Evolutionary conservation across 352 stramenopile species (phyloP).

Genomic region (Globisporangium takayamanum): DNA sequence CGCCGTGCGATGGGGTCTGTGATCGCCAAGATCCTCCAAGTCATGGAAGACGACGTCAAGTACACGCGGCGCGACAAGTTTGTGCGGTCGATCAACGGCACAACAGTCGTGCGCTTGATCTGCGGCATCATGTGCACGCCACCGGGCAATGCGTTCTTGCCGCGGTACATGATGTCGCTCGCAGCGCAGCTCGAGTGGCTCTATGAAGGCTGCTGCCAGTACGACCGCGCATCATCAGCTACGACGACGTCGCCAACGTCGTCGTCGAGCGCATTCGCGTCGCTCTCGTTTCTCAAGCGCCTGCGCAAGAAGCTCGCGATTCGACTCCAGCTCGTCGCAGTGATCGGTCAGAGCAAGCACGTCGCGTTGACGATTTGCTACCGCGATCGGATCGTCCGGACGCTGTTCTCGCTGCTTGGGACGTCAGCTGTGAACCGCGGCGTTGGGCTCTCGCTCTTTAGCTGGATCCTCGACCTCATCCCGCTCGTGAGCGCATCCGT

Average conservation of each 20-base stretch:
- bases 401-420: slow-evolving; percentile 67
- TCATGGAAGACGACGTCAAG: slow-evolving; percentile 80
- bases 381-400: slow-evolving; percentile 79
- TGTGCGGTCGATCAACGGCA: slow-evolving; percentile 56
- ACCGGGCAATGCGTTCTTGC: slow-evolving; percentile 61
- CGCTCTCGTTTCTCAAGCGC: slow-evolving; percentile 35
- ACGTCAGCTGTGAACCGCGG: slow-evolving; percentile 57
- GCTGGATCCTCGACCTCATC: slow-evolving; percentile 84
- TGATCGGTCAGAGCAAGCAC: slow-evolving; percentile 71
- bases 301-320: slow-evolving; percentile 71
- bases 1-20: slow-evolving; percentile 73
- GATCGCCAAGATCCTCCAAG: slow-evolving; percentile 72
- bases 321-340: slow-evolving; percentile 66
- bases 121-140: slow-evolving; percentile 70
- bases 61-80: slow-evolving; percentile 51
- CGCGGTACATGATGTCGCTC: slow-evolving; percentile 86
- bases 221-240: slow-evolving; percentile 22
- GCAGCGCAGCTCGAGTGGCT: slow-evolving; percentile 68
- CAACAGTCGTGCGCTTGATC: slow-evolving; percentile 63
- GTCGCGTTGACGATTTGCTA: slow-evolving; percentile 77
- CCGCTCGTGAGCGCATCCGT: slow-evolving; percentile 67
- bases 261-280: background rate
- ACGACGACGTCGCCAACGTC: background rate
- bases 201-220: slow-evolving; percentile 49
- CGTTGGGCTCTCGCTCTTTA: slow-evolving; percentile 70